These are phyloP conservation scores for Kodamaea laetipori DNA, from an alignment of 805 yeast genomes.

Conservation along the genomic window DNA sequence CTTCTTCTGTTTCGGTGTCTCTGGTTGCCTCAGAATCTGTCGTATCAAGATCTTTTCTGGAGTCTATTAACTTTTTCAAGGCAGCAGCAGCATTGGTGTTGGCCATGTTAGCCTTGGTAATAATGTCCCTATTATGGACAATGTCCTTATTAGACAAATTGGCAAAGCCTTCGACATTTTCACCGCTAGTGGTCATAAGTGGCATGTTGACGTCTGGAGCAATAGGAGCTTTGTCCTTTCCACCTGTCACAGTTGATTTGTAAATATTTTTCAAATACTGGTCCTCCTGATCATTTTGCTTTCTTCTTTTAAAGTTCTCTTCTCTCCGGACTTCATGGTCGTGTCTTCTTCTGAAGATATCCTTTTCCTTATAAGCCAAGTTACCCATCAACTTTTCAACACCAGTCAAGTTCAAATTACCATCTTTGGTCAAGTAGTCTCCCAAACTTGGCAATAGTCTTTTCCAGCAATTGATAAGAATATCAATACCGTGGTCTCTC, in stretches of 20 bases:
- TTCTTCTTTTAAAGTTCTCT: conserved; percentile 63
- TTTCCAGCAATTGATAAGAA: conserved; percentile 83
- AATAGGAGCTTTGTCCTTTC: conserved; percentile 75
- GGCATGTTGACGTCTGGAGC: conserved; percentile 73
- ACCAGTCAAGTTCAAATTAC: conserved; percentile 70
- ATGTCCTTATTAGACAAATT: conserved; percentile 70
- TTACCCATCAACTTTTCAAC: conserved; percentile 70
- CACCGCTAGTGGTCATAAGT: conserved; percentile 73
- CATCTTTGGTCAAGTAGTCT: conserved; percentile 88
- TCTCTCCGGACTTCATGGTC: conserved; percentile 70
- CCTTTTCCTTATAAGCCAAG: conserved; percentile 74
- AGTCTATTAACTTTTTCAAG: conserved; percentile 42
- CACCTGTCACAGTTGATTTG: conserved; percentile 60
- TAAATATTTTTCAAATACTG: conserved; percentile 45
- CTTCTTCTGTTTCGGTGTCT: conserved; percentile 1
- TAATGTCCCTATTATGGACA: conserved; percentile 60
- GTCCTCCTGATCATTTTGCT: conserved; percentile 46
- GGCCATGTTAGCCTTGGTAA: conserved; percentile 71
- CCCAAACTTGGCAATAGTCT: conserved; percentile 61
- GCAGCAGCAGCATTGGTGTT: conserved; percentile 69
- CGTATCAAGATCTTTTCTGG: conserved; percentile 31
- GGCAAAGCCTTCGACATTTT: conserved; percentile 63
- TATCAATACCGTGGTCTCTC: conserved; percentile 90
- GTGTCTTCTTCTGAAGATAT: conserved; percentile 69
- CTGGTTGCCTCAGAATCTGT: conserved; percentile 3